phyloP scores from a whole-genome alignment of 192 early-diverging fungal genomes.

The Coemansia erecta region DNA sequence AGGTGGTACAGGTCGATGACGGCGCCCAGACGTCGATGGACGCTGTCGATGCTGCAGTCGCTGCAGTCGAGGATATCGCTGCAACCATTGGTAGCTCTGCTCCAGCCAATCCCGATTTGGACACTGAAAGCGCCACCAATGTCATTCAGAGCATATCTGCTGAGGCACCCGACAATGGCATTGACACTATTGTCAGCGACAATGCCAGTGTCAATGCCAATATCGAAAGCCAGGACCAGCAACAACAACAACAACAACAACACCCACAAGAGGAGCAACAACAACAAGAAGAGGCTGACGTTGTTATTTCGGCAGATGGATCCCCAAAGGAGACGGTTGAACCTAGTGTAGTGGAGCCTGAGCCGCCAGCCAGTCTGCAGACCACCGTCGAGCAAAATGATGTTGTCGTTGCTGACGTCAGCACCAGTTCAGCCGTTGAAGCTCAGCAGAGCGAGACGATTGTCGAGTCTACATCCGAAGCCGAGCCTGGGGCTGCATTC shows the following conservation, averaged over 20 bases:
- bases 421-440: too few relatives aligned
- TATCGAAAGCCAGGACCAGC: not conserved
- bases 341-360: too few relatives aligned
- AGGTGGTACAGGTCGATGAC: not conserved
- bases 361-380: too few relatives aligned
- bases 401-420: too few relatives aligned
- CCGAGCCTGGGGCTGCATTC: too few relatives aligned
- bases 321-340: too few relatives aligned
- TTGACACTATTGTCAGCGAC: not conserved
- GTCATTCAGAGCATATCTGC: not conserved
- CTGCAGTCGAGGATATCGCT: constrained; percentile 24
- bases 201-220: not conserved
- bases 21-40: not conserved
- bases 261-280: too few relatives aligned
- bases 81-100: not conserved
- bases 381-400: too few relatives aligned
- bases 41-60: constrained; percentile 24
- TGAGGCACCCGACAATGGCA: not conserved
- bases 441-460: too few relatives aligned
- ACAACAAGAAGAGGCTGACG: not conserved
- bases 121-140: not conserved
- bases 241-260: not conserved
- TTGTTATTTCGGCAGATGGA: not conserved
- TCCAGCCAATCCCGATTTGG: not conserved
- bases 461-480: too few relatives aligned